Evolutionary conservation across 2,329 filamentous ascomycete species (phyloP).

Genomic region (Huntiella decipiens): DNA sequence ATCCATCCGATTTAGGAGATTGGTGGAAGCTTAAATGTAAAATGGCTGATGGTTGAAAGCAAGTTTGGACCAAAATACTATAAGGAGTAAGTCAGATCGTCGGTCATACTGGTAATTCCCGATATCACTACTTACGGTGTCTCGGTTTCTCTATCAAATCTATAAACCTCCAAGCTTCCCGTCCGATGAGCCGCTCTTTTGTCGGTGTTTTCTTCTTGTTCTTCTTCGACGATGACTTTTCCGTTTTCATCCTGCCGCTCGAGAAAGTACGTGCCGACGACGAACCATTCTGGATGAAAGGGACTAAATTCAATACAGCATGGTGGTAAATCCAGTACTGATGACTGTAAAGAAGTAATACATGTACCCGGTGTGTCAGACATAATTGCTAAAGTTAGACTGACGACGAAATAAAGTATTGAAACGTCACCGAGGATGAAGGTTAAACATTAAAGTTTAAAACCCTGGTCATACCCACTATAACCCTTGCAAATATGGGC

Average conservation of each 20-base stretch:
- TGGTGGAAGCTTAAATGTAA: conserved; percentile 72
- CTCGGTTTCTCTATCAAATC: conserved; percentile 2
- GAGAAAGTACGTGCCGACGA: conserved; percentile 73
- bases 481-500: too few species aligned
- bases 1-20: conserved; percentile 17
- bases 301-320: conserved; percentile 64
- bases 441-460: too few species aligned
- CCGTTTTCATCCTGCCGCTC: conserved; percentile 25
- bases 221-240: conserved; percentile 4
- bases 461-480: too few species aligned
- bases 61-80: conserved; percentile 38
- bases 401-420: too few species aligned
- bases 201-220: conserved; percentile 14
- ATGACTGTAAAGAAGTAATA: conserved; percentile 26
- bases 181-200: conserved; percentile 39
- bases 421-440: too few species aligned
- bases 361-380: neutral
- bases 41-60: conserved; percentile 50
- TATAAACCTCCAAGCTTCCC: conserved; percentile 50
- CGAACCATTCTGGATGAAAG: conserved; percentile 40
- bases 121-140: conserved; percentile 4
- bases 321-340: conserved; percentile 46
- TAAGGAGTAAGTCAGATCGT: conserved; percentile 4
- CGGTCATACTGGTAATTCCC: neutral
- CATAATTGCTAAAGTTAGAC: neutral